A percentile compares a stretch with the other conserved stretches of the same genome.
Conservation (phyloP, 805 yeast species). For the Yueomyces sinensis region DNA sequence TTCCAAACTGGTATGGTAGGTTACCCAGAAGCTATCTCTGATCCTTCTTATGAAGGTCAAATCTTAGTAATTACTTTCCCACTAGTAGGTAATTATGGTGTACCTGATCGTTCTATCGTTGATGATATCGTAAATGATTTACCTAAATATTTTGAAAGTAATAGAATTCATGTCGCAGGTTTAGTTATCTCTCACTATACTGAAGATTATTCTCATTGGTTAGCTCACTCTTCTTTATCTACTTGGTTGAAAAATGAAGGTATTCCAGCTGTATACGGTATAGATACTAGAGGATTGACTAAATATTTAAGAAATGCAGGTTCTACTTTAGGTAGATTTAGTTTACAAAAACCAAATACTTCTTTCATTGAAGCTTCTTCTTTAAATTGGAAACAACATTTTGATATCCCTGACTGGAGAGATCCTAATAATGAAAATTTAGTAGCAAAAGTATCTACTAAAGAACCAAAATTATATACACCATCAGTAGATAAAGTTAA, state of each 20-base stretch:
- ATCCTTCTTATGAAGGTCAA: conserved; percentile 97
- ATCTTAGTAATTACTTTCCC: conserved; percentile 94
- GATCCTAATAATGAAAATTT: conserved; percentile 88
- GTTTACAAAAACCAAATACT: conserved; percentile 37
- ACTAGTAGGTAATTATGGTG: conserved; percentile 97
- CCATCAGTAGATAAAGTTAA: conserved; percentile 41
- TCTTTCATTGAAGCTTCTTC: conserved; percentile 20
- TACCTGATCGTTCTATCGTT: conserved; percentile 70
- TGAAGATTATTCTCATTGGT: conserved; percentile 85
- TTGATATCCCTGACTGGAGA: conserved; percentile 74
- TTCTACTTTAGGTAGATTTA: conserved; percentile 82
- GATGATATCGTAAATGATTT: conserved; percentile 64
- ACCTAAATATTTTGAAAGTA: conserved; percentile 90
- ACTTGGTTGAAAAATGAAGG: conserved; percentile 86
- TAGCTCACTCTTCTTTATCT: conserved; percentile 87
- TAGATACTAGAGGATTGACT: conserved; percentile 91
- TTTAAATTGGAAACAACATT: conserved; percentile 45
- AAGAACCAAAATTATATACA: conserved; percentile 60
- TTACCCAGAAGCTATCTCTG: conserved; percentile 94
- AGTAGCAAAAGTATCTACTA: conserved; percentile 80
- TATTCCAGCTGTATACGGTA: conserved; percentile 94
- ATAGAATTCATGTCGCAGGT: conserved; percentile 90
- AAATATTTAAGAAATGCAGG: conserved; percentile 88
- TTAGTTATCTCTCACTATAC: conserved; percentile 94
- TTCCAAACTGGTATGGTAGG: conserved; percentile 99